A percentile compares a stretch with the other conserved stretches of the same genome.
Conservation (phyloP, 352 stramenopile genomes). For the Globisporangium uncinulatum region DNA sequence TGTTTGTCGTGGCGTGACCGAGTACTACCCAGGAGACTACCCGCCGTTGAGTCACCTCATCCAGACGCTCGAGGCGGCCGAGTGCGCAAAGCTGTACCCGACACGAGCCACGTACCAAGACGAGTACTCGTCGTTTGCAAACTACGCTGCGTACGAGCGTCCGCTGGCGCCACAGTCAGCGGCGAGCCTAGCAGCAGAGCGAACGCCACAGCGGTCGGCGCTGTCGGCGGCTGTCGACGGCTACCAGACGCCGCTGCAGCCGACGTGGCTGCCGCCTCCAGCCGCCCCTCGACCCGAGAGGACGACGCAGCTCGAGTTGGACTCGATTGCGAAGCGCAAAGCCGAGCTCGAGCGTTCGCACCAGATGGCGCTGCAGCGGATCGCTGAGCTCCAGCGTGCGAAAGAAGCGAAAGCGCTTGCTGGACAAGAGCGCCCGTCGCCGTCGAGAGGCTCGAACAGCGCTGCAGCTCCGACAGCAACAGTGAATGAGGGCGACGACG, state of each 20-base stretch:
- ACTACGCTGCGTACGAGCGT: constrained; percentile 24
- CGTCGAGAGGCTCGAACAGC: constrained; percentile 9
- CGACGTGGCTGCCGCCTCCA: constrained; percentile 2
- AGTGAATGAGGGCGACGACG: constrained; percentile 1
- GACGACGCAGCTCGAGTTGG: constrained; percentile 33
- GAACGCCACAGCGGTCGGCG: constrained; percentile 3
- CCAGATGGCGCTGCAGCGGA: constrained; percentile 41
- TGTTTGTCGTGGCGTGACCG: constrained; percentile 76
- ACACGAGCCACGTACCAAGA: constrained; percentile 51
- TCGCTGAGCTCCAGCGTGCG: constrained; percentile 34
- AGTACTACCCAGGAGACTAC: constrained; percentile 70
- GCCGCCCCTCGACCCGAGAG: constrained; percentile 9
- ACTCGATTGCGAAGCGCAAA: constrained; percentile 50
- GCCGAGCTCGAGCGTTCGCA: constrained; percentile 56
- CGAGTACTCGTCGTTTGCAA: constrained; percentile 64
- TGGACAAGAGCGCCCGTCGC: constrained; percentile 22
- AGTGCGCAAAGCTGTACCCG: constrained; percentile 62
- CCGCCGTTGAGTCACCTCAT: constrained; percentile 69
- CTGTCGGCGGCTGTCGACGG: not conserved
- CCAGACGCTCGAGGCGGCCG: constrained; percentile 46
- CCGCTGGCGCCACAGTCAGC: not conserved
- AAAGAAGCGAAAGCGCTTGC: constrained; percentile 41
- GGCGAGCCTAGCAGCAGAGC: not conserved
- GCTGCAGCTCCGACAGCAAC: constrained; percentile 1
- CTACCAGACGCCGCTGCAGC: constrained; percentile 4